These are phyloP conservation scores for Lentithecium fluviatile DNA, from an alignment of 495 filamentous ascomycete species.

Conservation along the genomic window DNA sequence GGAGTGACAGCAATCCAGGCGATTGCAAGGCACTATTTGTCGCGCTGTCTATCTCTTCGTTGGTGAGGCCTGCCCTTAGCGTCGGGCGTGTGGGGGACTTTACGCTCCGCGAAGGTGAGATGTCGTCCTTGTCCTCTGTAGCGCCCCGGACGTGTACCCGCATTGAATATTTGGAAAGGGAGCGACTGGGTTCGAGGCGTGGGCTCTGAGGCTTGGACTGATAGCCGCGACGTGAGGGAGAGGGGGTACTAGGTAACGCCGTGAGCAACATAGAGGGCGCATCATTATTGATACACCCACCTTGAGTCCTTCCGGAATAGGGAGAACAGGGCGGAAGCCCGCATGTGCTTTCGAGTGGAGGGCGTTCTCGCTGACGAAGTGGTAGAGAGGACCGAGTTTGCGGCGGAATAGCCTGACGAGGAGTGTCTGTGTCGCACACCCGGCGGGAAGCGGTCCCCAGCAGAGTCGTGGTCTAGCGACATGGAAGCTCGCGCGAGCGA, in stretches of 20 bases:
- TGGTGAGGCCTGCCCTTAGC: conserved; percentile 19
- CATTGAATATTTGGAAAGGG: conserved; percentile 23
- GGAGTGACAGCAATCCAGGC: neutral
- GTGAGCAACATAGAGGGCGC: conserved; percentile 13
- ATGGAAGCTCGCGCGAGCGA: conserved; percentile 4
- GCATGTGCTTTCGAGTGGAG: conserved; percentile 19
- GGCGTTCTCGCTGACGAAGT: conserved; percentile 8
- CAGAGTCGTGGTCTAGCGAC: conserved; percentile 18
- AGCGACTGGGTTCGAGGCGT: conserved; percentile 24
- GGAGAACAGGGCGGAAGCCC: conserved; percentile 24
- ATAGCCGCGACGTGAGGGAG: conserved; percentile 16
- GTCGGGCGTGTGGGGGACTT: conserved; percentile 14
- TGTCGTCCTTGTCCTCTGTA: conserved; percentile 4
- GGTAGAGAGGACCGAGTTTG: conserved; percentile 11
- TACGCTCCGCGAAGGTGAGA: conserved; percentile 20
- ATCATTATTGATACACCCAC: conserved; percentile 3
- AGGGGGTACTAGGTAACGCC: conserved; percentile 16
- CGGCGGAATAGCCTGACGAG: conserved; percentile 12
- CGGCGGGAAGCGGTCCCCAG: conserved; percentile 20
- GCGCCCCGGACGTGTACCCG: conserved; percentile 26
- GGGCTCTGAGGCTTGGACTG: conserved; percentile 18
- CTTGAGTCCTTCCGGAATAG: conserved; percentile 32
- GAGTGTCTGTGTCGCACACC: conserved; percentile 16
- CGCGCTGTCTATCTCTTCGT: conserved; percentile 19
- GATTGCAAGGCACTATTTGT: neutral